Conservation (phyloP, 805 yeast genomes). For the Clavispora phyllophila region DNA sequence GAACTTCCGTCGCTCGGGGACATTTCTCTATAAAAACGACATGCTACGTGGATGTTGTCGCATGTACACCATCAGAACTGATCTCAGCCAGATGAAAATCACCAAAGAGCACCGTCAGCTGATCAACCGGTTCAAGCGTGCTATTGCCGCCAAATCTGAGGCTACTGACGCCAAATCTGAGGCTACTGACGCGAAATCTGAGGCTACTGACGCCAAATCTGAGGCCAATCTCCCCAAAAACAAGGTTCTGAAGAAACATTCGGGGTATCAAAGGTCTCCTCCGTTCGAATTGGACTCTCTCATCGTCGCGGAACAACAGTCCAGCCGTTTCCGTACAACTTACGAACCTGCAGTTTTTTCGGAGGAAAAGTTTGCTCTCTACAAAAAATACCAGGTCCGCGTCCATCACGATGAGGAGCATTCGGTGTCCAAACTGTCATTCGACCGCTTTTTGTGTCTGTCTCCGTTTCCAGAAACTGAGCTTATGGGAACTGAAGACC, state of each 20-base stretch:
- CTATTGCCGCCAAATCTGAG: too few species aligned
- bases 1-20: slow-evolving; percentile 80
- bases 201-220: too few species aligned
- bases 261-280: slow-evolving; percentile 3
- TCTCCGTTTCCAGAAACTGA: slow-evolving; percentile 48
- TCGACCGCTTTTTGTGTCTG: slow-evolving; percentile 63
- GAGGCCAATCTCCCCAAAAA: not conserved
- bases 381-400: slow-evolving; percentile 59
- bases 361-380: slow-evolving; percentile 57
- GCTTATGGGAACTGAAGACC: slow-evolving; percentile 16
- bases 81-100: slow-evolving; percentile 38
- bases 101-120: slow-evolving; percentile 64
- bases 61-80: slow-evolving; percentile 70
- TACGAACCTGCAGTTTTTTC: slow-evolving; percentile 51
- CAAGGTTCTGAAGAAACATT: not conserved
- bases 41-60: slow-evolving; percentile 71
- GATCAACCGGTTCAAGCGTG: slow-evolving; percentile 54
- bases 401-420: slow-evolving; percentile 61
- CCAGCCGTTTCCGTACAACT: slow-evolving; percentile 33
- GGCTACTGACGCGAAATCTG: too few species aligned
- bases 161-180: too few species aligned
- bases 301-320: slow-evolving; percentile 34
- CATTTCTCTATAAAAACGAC: slow-evolving; percentile 61
- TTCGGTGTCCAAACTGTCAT: slow-evolving; percentile 43
- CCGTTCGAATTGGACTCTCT: slow-evolving; percentile 29